Evolutionary conservation across 192 early-diverging fungal genomes (phyloP), one percentile per base, ranked within the genome.

Genomic region (Coemansia sp.): DNA sequence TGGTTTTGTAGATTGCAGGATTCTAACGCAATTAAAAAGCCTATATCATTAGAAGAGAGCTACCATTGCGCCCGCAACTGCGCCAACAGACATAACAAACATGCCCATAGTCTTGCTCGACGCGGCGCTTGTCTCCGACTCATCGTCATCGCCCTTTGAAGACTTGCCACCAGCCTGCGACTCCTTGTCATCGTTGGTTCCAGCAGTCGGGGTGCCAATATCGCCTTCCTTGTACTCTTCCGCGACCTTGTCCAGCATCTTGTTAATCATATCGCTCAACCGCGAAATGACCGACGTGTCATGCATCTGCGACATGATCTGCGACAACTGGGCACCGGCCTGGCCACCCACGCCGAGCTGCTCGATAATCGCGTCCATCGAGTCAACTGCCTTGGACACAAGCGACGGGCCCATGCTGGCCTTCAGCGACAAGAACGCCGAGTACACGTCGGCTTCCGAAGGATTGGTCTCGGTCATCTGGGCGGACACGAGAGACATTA

Each of bases 211-310:
- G 2, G 19, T 54, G 22, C 65, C 65, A 60, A 60, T 54, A 6
- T 60, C 43, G 0, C 59, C 66, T 0, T 60, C 66, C 15, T 55
- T 38, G 10, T 59, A 43, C 1, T 67, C 37, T 4, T 32, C 52
- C 0, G 19, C 17, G 22, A 61, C 6, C 3, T 51, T 37, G 43
- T 61, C 15, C 17, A 61, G 17, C 45, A 61, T 3, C 22, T 29
- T 29, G 27, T 25, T 29, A 2, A 61, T 4, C 45, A 61, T 49
- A 15, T 11, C 25, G 23, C 15, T 50, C 22, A 61, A 10, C 7
- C 60, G 60, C 24, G 60, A 61, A n/a, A 61, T 19, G 11, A 50
- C 60, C 21, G 60, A 61, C 10, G 60, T 37, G 60, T 61, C n/a
- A 24, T 51, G 60, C 7, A 61, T 2, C 45, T 21, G 9, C 25